Base-by-base conservation (phyloP, 2,329 filamentous ascomycete species). In the Phaeophleospora eucalypticola region DNA sequence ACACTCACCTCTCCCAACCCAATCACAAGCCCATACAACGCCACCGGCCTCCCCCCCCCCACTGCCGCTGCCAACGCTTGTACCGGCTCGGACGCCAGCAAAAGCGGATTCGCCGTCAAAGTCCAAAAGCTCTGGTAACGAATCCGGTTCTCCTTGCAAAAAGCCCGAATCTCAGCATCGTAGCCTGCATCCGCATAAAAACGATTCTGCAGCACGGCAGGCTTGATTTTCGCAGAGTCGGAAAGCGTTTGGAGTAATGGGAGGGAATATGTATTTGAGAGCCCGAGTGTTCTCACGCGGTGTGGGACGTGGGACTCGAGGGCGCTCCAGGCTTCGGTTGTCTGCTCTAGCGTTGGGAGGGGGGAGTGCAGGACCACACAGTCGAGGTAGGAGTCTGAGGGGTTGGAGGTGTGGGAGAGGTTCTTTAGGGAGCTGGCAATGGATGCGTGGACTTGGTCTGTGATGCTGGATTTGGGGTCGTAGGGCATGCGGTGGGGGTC, bases 121-220 rank as follows among this genome's bases (percentile, higher is more conserved):
- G 79, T 82, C 79, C 80, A 82, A 61, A 82, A 82, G 36, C 72
- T 73, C 58, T 83, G 76, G 51, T 81, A 83, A 17, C 74, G 63
- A 39, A 83, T 78, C 1, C 65, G 66, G 10, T 77, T 67, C 32
- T 76, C 68, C 4, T 60, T 62, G 58, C 80, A 83, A 60, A 78
- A 80, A 0, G 69, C 66, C 17, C 86, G 77, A 14, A 90, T 65
- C 0, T 70, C 67, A 0, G 70, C 68, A 52, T 90, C 87, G 57
- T 78, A 86, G 2, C 64, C 60, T 0, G 80, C 84, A 2, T 69
- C 67, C 1, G 69, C 66, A 60, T 83, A 79, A 67, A 93, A 88
- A 1, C 85, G 78, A 60, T 93, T 91, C 68, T 93, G 87, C 4
- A 90, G 82, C 1, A 89, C 76, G 1, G 77, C 72, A 0, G 79